These are phyloP conservation scores for Nepenthes gracilis DNA, from an alignment of 148 eudicot genomes.

Conservation along the genomic window DNA sequence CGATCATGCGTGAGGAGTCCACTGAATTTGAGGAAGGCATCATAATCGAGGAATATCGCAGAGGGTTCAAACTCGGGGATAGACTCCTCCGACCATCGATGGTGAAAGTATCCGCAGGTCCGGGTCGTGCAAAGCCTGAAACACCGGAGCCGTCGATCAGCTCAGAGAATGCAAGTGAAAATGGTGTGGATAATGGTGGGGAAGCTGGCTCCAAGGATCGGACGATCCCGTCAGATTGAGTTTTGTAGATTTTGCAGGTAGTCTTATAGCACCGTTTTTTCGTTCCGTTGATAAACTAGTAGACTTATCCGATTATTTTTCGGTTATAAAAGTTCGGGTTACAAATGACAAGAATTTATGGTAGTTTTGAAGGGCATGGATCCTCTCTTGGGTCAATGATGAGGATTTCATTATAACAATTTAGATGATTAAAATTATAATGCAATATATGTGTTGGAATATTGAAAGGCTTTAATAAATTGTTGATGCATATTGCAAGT, in stretches of 20 bases:
- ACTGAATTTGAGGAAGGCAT: conserved; percentile 57
- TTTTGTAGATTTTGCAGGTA: background rate
- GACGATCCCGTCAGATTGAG: conserved; percentile 1
- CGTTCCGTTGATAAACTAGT: no score
- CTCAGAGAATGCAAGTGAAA: conserved; percentile 16
- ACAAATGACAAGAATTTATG: no score
- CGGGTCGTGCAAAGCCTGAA: conserved; percentile 58
- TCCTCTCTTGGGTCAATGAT: no score
- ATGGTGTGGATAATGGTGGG: conserved; percentile 12
- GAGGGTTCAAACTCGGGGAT: conserved; percentile 69
- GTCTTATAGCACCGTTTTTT: no score
- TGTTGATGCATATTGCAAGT: no score
- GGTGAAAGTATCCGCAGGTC: conserved; percentile 93
- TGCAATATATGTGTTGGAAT: no score
- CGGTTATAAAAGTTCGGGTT: no score
- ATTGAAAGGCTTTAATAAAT: no score
- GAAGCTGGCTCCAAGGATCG: conserved; percentile 11
- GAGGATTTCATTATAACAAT: no score
- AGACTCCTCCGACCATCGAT: conserved; percentile 78
- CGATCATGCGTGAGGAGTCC: conserved; percentile 83
- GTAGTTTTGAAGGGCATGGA: no score
- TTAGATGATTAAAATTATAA: no score
- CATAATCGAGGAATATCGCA: conserved; percentile 53
- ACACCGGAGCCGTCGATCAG: conserved; percentile 13
- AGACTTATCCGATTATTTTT: no score